Evolutionary conservation across 2,329 filamentous ascomycete genomes (phyloP).

Genomic region (Plenodomus biglobosus): DNA sequence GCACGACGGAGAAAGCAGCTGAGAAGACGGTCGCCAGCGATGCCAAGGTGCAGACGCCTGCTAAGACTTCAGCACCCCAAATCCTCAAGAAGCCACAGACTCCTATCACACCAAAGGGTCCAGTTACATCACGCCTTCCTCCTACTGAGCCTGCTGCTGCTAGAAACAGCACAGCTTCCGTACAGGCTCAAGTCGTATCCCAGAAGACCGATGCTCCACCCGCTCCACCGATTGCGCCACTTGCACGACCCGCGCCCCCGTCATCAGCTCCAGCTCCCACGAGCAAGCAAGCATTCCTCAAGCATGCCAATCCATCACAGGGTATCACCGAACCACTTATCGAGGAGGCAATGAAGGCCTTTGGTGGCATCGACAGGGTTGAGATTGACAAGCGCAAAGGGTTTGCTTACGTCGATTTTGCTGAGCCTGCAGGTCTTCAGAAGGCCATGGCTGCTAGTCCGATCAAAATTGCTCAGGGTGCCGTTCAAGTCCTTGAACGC

Average conservation of each 20-base stretch:
- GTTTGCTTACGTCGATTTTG: conserved; percentile 91
- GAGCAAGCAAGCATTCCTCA: conserved; percentile 58
- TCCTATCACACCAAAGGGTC: conserved; percentile 33
- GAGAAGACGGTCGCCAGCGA: conserved; percentile 25
- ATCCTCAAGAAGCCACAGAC: conserved; percentile 46
- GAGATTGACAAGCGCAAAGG: conserved; percentile 95
- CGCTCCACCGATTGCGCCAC: conserved; percentile 2
- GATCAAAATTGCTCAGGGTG: conserved; percentile 78
- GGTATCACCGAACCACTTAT: conserved; percentile 84
- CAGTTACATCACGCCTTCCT: conserved; percentile 30
- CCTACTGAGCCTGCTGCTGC: conserved; percentile 35
- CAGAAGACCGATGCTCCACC: conserved; percentile 18
- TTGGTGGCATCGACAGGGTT: conserved; percentile 74
- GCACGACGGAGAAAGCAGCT: conserved; percentile 37
- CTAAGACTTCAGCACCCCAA: conserved; percentile 36
- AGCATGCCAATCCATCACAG: conserved; percentile 75
- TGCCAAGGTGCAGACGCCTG: conserved; percentile 25
- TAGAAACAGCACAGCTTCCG: conserved; percentile 16
- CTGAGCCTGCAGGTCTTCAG: conserved; percentile 68
- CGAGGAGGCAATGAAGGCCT: conserved; percentile 70
- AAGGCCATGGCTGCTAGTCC: conserved; percentile 82
- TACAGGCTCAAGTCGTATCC: conserved; percentile 19
- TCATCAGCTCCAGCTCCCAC: conserved; percentile 34
- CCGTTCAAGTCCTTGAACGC: conserved; percentile 82
- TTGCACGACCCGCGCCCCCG: conserved; percentile 9